Percentiles rank a stretch among this genome's conserved stretches.
Evolutionary conservation across 2,329 filamentous ascomycete species (phyloP).

Genomic region (Pseudogymnoascus sp.): DNA sequence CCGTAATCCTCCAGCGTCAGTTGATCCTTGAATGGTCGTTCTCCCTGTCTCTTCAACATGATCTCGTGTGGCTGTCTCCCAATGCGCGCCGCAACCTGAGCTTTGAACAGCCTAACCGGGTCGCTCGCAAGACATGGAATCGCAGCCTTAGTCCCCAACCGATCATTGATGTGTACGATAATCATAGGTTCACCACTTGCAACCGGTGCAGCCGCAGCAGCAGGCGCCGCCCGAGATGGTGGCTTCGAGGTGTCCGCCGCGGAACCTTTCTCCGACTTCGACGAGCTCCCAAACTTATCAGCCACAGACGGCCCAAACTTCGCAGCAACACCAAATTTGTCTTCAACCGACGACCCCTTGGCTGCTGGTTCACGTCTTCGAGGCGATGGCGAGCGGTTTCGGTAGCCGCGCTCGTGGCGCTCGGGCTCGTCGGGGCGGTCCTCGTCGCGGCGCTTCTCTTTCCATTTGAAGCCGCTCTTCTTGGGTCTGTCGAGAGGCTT

Average conservation of each 20-base stretch:
- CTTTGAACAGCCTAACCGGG: slow-evolving; percentile 79
- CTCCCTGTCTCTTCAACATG: slow-evolving; percentile 82
- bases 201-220: slow-evolving; percentile 20
- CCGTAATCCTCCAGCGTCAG: slow-evolving; percentile 86
- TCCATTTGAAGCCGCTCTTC: slow-evolving; percentile 50
- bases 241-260: slow-evolving; percentile 13
- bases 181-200: slow-evolving; percentile 70
- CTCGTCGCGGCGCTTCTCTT: slow-evolving; percentile 45
- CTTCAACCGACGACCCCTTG: slow-evolving; percentile 24
- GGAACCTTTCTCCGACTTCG: slow-evolving; percentile 13
- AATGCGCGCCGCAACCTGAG: slow-evolving; percentile 82
- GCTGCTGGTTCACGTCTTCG: slow-evolving; percentile 24
- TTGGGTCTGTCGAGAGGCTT: slow-evolving; percentile 21
- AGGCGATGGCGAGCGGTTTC: slow-evolving; percentile 36
- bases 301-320: slow-evolving; percentile 22
- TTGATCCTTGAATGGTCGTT: slow-evolving; percentile 88
- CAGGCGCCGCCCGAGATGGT: slow-evolving; percentile 20
- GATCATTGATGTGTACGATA: slow-evolving; percentile 86
- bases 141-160: slow-evolving; percentile 90
- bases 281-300: slow-evolving; percentile 13
- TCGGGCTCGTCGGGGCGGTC: slow-evolving; percentile 39
- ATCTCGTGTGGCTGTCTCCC: slow-evolving; percentile 88
- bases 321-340: slow-evolving; percentile 28
- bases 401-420: slow-evolving; percentile 47
- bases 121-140: slow-evolving; percentile 86